Evolutionary conservation across 345 rosid genomes (phyloP).

Genomic region (Durio zibethinus): DNA sequence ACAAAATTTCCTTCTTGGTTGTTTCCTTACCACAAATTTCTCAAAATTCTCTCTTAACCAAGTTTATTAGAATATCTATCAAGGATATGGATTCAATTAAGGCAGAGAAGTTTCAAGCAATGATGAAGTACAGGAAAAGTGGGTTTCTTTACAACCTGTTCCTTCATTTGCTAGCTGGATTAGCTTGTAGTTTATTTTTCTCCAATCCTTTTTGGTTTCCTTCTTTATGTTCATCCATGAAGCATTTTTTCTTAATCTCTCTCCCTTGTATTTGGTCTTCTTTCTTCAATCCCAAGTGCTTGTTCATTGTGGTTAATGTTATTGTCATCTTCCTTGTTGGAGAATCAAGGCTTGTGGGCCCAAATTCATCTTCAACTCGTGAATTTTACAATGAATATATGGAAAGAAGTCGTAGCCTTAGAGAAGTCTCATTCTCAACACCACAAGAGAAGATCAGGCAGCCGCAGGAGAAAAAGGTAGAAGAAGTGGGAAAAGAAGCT

Average conservation of each 20-base stretch:
- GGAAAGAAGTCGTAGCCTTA: slow-evolving; percentile 22
- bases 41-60: background rate
- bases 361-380: background rate
- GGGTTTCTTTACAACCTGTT: slow-evolving; percentile 19
- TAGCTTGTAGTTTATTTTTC: slow-evolving; percentile 27
- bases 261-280: slow-evolving; percentile 29
- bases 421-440: background rate
- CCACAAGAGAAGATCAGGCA: slow-evolving; percentile 18
- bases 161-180: slow-evolving; percentile 24
- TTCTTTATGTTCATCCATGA: slow-evolving; percentile 18
- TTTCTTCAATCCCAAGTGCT: slow-evolving; percentile 35
- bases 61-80: too few relatives aligned
- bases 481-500: background rate
- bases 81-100: slow-evolving; percentile 10
- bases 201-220: slow-evolving; percentile 25
- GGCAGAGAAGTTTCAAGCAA: slow-evolving; percentile 16
- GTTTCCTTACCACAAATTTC: too few relatives aligned
- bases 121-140: slow-evolving; percentile 26
- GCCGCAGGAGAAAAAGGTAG: background rate
- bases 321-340: slow-evolving; percentile 52
- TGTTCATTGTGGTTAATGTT: slow-evolving; percentile 49
- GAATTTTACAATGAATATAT: slow-evolving; percentile 49
- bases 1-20: background rate
- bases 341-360: slow-evolving; percentile 34
- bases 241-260: slow-evolving; percentile 21